Conservation (phyloP, 2,329 filamentous ascomycete species). For the Phialemonium atrogriseum region DNA sequence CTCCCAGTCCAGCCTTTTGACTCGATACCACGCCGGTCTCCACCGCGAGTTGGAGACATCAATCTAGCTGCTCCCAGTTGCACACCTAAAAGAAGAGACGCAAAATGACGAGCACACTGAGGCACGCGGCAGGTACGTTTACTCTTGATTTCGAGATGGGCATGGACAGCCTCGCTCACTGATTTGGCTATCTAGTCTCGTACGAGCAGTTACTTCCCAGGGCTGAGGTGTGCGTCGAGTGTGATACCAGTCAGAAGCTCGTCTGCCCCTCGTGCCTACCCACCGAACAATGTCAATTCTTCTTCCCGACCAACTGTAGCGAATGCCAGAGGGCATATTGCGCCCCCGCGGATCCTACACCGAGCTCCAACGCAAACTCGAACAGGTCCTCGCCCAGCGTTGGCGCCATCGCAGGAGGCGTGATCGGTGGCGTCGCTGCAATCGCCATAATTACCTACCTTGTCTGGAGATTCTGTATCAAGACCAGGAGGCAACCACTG, state of each 20-base stretch:
- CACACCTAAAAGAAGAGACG: too few species aligned
- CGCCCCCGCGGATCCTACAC: slow-evolving; percentile 15
- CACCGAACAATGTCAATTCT: slow-evolving; percentile 35
- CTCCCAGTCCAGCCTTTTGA: too few species aligned
- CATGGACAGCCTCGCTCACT: too few species aligned
- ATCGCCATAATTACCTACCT: slow-evolving; percentile 70
- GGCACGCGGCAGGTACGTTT: slow-evolving; percentile 4
- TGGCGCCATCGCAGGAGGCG: slow-evolving; percentile 85
- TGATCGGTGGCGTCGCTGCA: slow-evolving; percentile 73
- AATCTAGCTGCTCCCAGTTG: too few species aligned
- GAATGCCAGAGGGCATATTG: slow-evolving; percentile 42
- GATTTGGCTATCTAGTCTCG: slow-evolving; percentile 9
- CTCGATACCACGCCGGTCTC: too few species aligned
- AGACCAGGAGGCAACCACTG: slow-evolving; percentile 61
- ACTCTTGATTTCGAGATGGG: too few species aligned
- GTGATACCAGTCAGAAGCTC: slow-evolving; percentile 24
- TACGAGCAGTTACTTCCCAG: slow-evolving; percentile 27
- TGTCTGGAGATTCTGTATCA: slow-evolving; percentile 82
- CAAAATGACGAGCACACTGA: slow-evolving; percentile 8
- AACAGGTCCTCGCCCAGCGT: slow-evolving; percentile 50
- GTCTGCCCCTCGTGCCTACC: slow-evolving; percentile 37
- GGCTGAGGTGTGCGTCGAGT: slow-evolving; percentile 35
- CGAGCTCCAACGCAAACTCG: slow-evolving; percentile 6
- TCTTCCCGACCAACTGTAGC: slow-evolving; percentile 34
- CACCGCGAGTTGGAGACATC: too few species aligned